Base-by-base conservation (phyloP, 441 rosid species). In the Hypseocharis bilobata region DNA sequence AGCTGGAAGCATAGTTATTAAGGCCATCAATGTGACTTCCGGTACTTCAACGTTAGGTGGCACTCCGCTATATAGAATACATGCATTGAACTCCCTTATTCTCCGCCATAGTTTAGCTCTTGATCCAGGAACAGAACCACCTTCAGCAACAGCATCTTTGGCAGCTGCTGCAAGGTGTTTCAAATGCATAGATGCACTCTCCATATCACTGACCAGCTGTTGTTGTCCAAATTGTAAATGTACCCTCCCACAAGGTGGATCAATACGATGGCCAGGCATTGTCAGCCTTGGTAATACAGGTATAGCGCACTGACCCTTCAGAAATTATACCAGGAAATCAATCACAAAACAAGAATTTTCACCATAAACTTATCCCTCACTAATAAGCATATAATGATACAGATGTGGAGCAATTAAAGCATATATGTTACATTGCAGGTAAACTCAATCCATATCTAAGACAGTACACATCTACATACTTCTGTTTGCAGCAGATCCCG, bases 101-200 rank as follows among this genome's bases (percentile, higher is more conserved):
- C 99, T 86, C 60, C 99, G 98, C 99, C 99, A 94, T 65, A 94
- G 70, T 73, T 82, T 91, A 71, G 99, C 99, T 81, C 96, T 86
- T 67, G 92, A 86, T 74, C 99, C 99, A 70, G 98, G 96, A 70
- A 94, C 72, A 34, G 96, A 88, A 68, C 98, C 98, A 76, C 98
- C 92, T 82, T 94, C 98, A 58, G 90, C 87, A 75, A 94, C 98
- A 58, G 99, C 98, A 85, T 94, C 99, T 83, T 87, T 94, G 68
- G 99, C 99, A 73, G 98, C 88, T 59, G 88, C 85, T 69, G 98
- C 96, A 77, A 94, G 80, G 79, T 94, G 96, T 75, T 91, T 91
- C 85, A 94, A 82, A 82, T 94, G 96, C 86, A 91, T 66, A 67
- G 89, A 77, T 70, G 83, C 83, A 69, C 77, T 79, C 77, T 94